These are phyloP conservation scores for Sicyos edulis DNA, from an alignment of 306 rosid genomes.

Conservation along the genomic window DNA sequence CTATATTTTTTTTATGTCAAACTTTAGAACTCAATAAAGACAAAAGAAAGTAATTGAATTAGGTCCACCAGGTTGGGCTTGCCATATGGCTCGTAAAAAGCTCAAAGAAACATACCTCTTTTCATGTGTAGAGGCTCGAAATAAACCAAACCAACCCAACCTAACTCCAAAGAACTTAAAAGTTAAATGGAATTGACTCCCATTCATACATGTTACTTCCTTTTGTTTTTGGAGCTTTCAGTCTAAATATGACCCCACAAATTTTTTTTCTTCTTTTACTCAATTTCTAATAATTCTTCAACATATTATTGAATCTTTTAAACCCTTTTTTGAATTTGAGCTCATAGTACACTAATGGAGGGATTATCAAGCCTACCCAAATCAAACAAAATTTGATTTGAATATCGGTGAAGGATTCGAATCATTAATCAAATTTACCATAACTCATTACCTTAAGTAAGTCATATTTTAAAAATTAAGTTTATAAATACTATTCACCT, in stretches of 20 bases:
- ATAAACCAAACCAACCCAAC: not conserved
- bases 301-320: not conserved
- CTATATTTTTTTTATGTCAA: too few species aligned
- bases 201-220: not conserved
- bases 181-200: slow-evolving; percentile 15
- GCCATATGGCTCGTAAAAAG: not conserved
- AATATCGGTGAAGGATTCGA: too few species aligned
- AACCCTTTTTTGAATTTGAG: not conserved
- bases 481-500: too few species aligned
- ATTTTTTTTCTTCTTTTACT: slow-evolving; percentile 33
- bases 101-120: not conserved
- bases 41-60: slow-evolving; percentile 5
- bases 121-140: not conserved
- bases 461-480: too few species aligned
- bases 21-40: not conserved
- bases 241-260: slow-evolving; percentile 33
- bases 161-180: not conserved
- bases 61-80: not conserved
- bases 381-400: not conserved
- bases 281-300: not conserved
- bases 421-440: too few species aligned
- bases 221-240: slow-evolving; percentile 14
- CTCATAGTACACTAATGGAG: not conserved
- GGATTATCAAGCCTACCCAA: not conserved
- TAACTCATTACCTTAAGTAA: too few species aligned